Conservation (phyloP, 2,329 filamentous ascomycete species). For the Helicocarpus griseus region DNA sequence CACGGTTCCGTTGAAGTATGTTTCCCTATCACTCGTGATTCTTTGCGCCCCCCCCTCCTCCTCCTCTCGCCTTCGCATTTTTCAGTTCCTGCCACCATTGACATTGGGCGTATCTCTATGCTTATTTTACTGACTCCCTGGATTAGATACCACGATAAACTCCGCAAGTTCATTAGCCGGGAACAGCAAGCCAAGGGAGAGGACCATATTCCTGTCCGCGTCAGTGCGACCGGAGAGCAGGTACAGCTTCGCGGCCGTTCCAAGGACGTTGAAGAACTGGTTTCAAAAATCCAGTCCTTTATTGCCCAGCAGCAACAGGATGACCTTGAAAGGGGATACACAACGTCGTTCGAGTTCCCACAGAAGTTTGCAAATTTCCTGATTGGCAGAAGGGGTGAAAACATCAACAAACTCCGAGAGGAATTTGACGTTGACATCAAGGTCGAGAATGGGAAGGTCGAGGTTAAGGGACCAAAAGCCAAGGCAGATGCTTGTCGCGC, state of each 20-base stretch:
- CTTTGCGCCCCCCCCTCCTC: neutral
- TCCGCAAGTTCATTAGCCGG: constrained; percentile 48
- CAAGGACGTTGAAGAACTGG: constrained; percentile 61
- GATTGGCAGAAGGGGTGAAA: constrained; percentile 57
- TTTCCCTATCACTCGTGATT: constrained; percentile 3
- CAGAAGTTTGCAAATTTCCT: constrained; percentile 88
- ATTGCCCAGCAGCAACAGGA: constrained; percentile 82
- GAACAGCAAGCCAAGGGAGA: constrained; percentile 44
- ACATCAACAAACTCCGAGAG: constrained; percentile 59
- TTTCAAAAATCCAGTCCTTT: constrained; percentile 65
- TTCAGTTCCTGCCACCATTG: constrained; percentile 3
- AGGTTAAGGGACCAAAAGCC: constrained; percentile 89
- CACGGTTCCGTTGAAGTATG: constrained; percentile 44
- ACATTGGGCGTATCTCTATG: neutral
- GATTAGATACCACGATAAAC: constrained; percentile 51
- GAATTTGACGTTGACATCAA: constrained; percentile 71
- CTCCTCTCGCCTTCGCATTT: too few species aligned
- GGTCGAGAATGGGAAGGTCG: constrained; percentile 86
- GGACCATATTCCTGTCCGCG: constrained; percentile 48
- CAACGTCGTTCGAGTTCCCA: constrained; percentile 79
- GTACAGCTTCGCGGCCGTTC: constrained; percentile 70
- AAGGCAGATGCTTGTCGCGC: constrained; percentile 82
- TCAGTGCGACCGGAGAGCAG: constrained; percentile 41
- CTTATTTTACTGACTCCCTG: constrained; percentile 4
- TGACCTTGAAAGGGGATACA: constrained; percentile 87